Percentiles rank a stretch among this genome's conserved stretches.
Evolutionary conservation across 1,284 basidiomycete genomes (phyloP).

Genomic region (Papiliotrema fonsecae): DNA sequence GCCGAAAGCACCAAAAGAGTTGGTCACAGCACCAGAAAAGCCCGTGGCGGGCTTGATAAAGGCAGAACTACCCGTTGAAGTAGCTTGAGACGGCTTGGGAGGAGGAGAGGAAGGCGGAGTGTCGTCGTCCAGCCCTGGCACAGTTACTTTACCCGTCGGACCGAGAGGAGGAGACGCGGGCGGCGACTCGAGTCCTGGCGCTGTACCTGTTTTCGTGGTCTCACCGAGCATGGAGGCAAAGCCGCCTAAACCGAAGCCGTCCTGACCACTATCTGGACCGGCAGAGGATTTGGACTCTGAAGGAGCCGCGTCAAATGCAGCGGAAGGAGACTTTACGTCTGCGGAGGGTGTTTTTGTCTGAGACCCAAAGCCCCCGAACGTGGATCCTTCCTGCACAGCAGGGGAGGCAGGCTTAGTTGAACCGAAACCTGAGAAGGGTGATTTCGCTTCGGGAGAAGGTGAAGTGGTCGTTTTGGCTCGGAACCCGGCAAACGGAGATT

Average conservation of each 20-base stretch:
- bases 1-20: slow-evolving; percentile 29
- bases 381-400: too few relatives aligned
- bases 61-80: slow-evolving; percentile 14
- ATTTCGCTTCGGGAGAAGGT: too few relatives aligned
- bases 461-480: not conserved
- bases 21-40: slow-evolving; percentile 23
- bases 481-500: slow-evolving; percentile 6
- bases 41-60: slow-evolving; percentile 44
- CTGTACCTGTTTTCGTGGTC: slow-evolving; percentile 10
- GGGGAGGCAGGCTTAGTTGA: not conserved
- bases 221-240: slow-evolving; percentile 28
- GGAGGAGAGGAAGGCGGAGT: slow-evolving; percentile 8
- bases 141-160: not conserved
- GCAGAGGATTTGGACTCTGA: not conserved
- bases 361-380: too few relatives aligned
- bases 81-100: slow-evolving; percentile 5
- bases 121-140: slow-evolving; percentile 2
- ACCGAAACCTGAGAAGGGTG: not conserved
- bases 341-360: too few relatives aligned
- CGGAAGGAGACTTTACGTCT: too few relatives aligned
- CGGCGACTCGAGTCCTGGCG: slow-evolving; percentile 30
- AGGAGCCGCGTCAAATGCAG: not conserved
- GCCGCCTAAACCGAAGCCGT: slow-evolving; percentile 36
- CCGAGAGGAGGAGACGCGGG: slow-evolving; percentile 27
- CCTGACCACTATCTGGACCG: too few relatives aligned